Base-by-base conservation (phyloP, 352 stramenopile genomes). In the Pythium brachiatum region DNA sequence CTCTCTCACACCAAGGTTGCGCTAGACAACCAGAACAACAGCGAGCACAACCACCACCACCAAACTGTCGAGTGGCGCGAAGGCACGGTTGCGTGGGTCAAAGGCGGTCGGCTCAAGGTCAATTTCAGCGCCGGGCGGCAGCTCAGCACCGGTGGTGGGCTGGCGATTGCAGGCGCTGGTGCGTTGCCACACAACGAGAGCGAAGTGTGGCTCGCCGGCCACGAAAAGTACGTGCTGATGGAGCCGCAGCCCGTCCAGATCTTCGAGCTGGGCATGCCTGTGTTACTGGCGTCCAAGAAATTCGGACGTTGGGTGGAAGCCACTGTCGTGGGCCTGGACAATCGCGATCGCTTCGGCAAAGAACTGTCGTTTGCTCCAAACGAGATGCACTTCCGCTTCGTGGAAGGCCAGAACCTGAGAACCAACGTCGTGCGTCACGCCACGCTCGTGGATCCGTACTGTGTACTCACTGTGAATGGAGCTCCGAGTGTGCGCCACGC, bases 81-180 rank as follows among this genome's bases (percentile, higher is more conserved):
- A 61, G 78, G 76, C 46, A 84, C 73, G 1, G 76, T 88, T 27
- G 68, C 76, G 39, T 86, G 78, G 78, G 75, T 88, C 48, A 78
- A 76, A 53, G 79, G 80, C 38, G 74, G 76, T 3, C 72, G 75
- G 43, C 64, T 88, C 41, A 86, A 86, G 58, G 76, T 88, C 54
- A 83, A 83, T 41, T 87, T 85, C 47, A 74, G 69, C 23, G 68
- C 64, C 27, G 73, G 73, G 0, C 72, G 75, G 12, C 71, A 83
- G 57, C 69, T 83, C 29, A 68, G 62, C 32, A 66, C 59, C 11
- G 60, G 50, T 20, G 54, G 59, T n/a, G 34, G 39, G 7, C 16
- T 25, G 11, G 34, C 36, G 0, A 38, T 41, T 18, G 0, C 4
- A 34, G 20, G n/a, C 20, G 38, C 57, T 9, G 29, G 25, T 8